Evolutionary conservation across 371 early-diverging fungal genomes (phyloP).

Genomic region (Circinella umbellata): DNA sequence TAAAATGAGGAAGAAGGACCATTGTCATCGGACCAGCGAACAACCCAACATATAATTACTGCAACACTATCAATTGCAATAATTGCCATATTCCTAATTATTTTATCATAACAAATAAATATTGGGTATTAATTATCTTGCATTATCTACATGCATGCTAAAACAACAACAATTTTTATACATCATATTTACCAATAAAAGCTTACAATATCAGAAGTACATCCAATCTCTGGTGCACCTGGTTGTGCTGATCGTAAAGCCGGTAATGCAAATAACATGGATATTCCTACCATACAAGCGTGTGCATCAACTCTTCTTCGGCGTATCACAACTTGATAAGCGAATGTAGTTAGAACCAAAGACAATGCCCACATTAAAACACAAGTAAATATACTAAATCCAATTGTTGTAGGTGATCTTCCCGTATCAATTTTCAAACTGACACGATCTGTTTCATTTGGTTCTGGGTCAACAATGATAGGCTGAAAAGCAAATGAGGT

Average conservation of each 20-base stretch:
- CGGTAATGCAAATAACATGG: slow-evolving; percentile 47
- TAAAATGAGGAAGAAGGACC: not conserved
- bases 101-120: not conserved
- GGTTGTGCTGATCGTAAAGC: slow-evolving; percentile 45
- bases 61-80: slow-evolving; percentile 37
- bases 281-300: slow-evolving; percentile 41
- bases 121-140: too few species aligned
- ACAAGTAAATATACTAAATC: slow-evolving; percentile 43
- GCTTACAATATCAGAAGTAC: slow-evolving; percentile 41
- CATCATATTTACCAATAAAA: slow-evolving; percentile 38
- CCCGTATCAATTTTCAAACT: slow-evolving; percentile 36
- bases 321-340: slow-evolving; percentile 35
- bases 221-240: slow-evolving; percentile 45
- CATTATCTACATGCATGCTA: too few species aligned
- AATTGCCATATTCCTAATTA: slow-evolving; percentile 42
- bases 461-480: slow-evolving; percentile 8
- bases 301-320: slow-evolving; percentile 38
- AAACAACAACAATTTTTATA: too few species aligned
- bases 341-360: slow-evolving; percentile 35
- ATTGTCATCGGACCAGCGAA: slow-evolving; percentile 26
- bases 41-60: slow-evolving; percentile 36
- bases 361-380: slow-evolving; percentile 47
- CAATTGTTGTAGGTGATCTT: slow-evolving; percentile 40
- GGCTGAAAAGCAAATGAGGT: slow-evolving; percentile 37
- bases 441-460: slow-evolving; percentile 24